phyloP scores from a whole-genome alignment of 257 asterid genomes.

The Striga asiatica region DNA sequence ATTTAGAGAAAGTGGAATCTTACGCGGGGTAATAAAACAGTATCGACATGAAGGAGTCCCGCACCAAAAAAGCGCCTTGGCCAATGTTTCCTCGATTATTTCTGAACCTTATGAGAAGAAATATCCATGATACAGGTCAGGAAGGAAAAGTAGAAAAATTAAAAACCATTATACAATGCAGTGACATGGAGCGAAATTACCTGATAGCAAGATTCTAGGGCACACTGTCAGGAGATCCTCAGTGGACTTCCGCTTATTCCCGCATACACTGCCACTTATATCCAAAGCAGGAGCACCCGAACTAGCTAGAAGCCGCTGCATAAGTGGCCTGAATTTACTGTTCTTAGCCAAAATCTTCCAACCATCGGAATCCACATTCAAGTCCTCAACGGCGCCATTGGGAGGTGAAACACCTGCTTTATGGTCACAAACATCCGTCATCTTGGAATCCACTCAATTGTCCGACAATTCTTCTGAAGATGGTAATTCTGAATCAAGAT shows the following conservation, averaged over 20 bases:
- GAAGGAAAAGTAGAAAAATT: neutral
- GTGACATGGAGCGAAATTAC: conserved; percentile 40
- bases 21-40: conserved; percentile 71
- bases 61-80: conserved; percentile 75
- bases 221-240: conserved; percentile 74
- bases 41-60: conserved; percentile 60
- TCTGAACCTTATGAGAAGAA: conserved; percentile 54
- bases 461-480: conserved; percentile 43
- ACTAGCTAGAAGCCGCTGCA: conserved; percentile 38
- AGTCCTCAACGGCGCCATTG: conserved; percentile 27
- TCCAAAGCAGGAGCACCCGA: conserved; percentile 43
- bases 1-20: conserved; percentile 22
- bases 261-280: conserved; percentile 29
- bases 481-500: conserved; percentile 43
- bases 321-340: conserved; percentile 43
- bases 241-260: conserved; percentile 40
- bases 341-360: conserved; percentile 36
- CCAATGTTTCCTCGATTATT: conserved; percentile 71
- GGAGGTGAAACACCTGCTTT: conserved; percentile 35
- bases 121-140: neutral
- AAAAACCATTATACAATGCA: neutral
- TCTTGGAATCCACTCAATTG: conserved; percentile 36
- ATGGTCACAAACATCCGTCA: conserved; percentile 49
- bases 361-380: conserved; percentile 37
- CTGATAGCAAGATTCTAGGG: conserved; percentile 77